Evolutionary conservation across 1,284 basidiomycete species (phyloP).

Genomic region (Phenoliferia sp.): DNA sequence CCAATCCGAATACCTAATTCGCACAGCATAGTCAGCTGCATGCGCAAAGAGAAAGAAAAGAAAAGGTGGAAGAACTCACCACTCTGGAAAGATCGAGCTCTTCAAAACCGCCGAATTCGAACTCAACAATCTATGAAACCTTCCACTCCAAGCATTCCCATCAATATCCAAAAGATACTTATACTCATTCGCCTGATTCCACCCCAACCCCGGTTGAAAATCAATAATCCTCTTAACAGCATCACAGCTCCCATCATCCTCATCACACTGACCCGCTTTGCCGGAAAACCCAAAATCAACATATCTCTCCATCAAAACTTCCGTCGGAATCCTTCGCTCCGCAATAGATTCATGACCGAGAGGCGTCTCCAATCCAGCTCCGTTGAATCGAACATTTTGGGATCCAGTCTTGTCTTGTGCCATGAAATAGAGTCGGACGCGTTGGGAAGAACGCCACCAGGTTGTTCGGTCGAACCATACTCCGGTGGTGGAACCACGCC

Average conservation of each 20-base stretch:
- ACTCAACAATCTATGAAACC: constrained; percentile 40
- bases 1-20: constrained; percentile 34
- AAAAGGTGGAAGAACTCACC: constrained; percentile 28
- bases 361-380: constrained; percentile 13
- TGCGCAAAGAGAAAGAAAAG: neutral
- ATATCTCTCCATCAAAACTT: constrained; percentile 23
- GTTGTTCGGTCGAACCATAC: constrained; percentile 40
- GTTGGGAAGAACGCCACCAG: constrained; percentile 43
- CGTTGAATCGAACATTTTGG: constrained; percentile 19
- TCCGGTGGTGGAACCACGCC: constrained; percentile 47
- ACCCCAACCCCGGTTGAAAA: constrained; percentile 38
- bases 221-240: constrained; percentile 40
- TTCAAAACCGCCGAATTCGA: constrained; percentile 35
- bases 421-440: constrained; percentile 42
- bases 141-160: constrained; percentile 45
- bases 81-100: constrained; percentile 38
- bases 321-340: constrained; percentile 21
- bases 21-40: neutral
- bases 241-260: constrained; percentile 43
- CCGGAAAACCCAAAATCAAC: constrained; percentile 38
- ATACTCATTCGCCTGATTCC: constrained; percentile 39
- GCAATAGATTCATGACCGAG: constrained; percentile 13
- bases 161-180: constrained; percentile 48
- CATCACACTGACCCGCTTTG: constrained; percentile 39
- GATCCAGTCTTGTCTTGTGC: constrained; percentile 21